Evolutionary conservation across 129 eudicot species (phyloP).

Genomic region (Centrapalus pauciflorus): DNA sequence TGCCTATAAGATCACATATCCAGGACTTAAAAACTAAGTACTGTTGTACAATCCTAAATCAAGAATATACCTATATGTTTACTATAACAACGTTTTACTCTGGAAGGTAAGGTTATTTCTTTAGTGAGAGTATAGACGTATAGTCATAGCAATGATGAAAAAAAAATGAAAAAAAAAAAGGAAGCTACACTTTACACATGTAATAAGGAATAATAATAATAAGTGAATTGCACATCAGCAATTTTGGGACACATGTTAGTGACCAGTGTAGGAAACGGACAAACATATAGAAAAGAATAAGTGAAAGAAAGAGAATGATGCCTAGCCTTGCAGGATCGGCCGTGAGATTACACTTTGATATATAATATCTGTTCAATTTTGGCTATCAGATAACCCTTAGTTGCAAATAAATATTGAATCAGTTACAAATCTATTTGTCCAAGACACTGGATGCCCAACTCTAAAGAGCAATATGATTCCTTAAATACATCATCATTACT

Average conservation of each 20-base stretch:
- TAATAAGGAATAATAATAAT: background rate
- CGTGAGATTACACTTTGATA: background rate
- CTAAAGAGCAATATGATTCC: background rate
- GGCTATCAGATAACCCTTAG: background rate
- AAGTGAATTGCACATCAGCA: background rate
- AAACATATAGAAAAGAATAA: background rate
- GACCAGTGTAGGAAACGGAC: background rate
- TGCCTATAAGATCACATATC: no score
- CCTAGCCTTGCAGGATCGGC: background rate
- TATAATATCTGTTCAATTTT: background rate
- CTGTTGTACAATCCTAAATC: background rate
- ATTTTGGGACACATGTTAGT: background rate
- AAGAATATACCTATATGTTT: background rate
- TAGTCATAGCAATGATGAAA: no score
- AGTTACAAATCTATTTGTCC: background rate
- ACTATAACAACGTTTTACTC: background rate
- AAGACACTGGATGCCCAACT: background rate
- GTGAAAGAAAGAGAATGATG: background rate
- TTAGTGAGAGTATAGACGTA: background rate
- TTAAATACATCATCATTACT: background rate
- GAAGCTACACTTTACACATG: no score
- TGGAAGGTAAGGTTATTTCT: background rate
- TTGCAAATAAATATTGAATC: background rate
- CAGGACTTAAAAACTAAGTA: background rate
- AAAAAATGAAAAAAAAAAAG: background rate